Percentiles rank a stretch among this genome's conserved stretches.
Evolutionary conservation across 306 rosid species (phyloP).

Genomic region (Pterocarpus santalinus): DNA sequence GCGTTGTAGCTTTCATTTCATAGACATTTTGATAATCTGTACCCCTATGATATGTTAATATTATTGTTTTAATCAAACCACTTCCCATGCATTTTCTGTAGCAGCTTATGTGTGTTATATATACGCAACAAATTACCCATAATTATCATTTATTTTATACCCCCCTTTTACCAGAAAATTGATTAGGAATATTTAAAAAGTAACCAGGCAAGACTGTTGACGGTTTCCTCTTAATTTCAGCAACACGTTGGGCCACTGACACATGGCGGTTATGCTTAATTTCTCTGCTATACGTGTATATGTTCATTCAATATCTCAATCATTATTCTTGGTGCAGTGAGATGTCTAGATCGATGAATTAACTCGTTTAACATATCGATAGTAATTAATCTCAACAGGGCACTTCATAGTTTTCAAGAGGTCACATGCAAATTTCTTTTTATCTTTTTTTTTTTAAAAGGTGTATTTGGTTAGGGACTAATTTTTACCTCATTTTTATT

Average conservation of each 20-base stretch:
- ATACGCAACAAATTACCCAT: no score
- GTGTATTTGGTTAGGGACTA: no score
- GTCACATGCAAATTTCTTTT: no score
- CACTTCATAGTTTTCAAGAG: background rate
- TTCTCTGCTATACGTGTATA: background rate
- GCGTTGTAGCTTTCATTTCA: no score
- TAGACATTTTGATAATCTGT: no score
- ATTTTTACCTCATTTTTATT: no score
- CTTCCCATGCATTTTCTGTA: no score
- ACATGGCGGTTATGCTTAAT: background rate
- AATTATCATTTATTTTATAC: background rate
- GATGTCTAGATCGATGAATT: background rate
- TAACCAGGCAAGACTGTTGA: background rate
- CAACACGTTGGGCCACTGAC: background rate
- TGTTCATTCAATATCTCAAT: background rate
- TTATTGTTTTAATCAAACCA: no score
- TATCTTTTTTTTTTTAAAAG: no score
- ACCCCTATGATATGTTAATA: no score
- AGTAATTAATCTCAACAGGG: background rate
- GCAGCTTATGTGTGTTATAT: no score
- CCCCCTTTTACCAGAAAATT: slow-evolving; percentile 2
- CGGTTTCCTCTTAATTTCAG: no score
- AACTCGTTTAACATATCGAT: background rate
- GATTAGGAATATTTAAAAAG: background rate
- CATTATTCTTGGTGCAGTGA: background rate